Evolutionary conservation across 2,329 filamentous ascomycete genomes (phyloP).

Genomic region (Penicillium olsonii): DNA sequence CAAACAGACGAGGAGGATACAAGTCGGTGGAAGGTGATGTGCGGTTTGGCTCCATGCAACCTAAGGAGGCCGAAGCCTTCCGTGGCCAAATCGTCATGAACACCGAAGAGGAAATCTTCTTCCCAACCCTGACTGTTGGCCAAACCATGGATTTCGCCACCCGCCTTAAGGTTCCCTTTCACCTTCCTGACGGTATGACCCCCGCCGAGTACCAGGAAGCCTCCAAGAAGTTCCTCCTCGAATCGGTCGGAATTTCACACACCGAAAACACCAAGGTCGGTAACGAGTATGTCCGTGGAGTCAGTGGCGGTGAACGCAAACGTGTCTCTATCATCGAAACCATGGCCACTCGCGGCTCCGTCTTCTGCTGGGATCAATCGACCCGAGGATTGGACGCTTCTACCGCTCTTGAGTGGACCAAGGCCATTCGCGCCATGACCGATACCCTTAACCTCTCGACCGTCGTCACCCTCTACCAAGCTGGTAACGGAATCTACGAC

Average conservation of each 20-base stretch:
- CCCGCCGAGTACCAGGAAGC: constrained; percentile 51
- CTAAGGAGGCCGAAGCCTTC: constrained; percentile 49
- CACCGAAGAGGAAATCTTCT: constrained; percentile 55
- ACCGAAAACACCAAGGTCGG: constrained; percentile 68
- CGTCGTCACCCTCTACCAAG: constrained; percentile 69
- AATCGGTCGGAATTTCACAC: constrained; percentile 60
- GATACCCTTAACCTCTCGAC: constrained; percentile 62
- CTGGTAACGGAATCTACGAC: constrained; percentile 69
- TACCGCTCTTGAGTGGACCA: constrained; percentile 63
- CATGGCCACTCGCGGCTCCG: constrained; percentile 57
- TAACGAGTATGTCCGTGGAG: constrained; percentile 65
- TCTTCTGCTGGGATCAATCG: constrained; percentile 69
- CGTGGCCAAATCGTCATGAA: constrained; percentile 61
- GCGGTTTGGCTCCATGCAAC: constrained; percentile 52
- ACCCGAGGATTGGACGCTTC: constrained; percentile 67
- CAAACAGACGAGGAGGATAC: constrained; percentile 64
- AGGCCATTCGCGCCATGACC: constrained; percentile 64
- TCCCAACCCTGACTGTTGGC: constrained; percentile 53
- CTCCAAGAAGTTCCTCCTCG: constrained; percentile 57
- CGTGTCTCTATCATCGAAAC: constrained; percentile 69
- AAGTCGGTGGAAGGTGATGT: constrained; percentile 61
- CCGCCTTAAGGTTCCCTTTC: constrained; percentile 57
- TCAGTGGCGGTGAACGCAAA: constrained; percentile 69
- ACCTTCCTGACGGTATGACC: constrained; percentile 49
- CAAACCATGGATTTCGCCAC: constrained; percentile 59